A percentile compares a stretch with the other conserved stretches of the same genome.
Evolutionary conservation across 768 basidiomycete genomes (phyloP).

Genomic region (Kwoniella heveanensis): DNA sequence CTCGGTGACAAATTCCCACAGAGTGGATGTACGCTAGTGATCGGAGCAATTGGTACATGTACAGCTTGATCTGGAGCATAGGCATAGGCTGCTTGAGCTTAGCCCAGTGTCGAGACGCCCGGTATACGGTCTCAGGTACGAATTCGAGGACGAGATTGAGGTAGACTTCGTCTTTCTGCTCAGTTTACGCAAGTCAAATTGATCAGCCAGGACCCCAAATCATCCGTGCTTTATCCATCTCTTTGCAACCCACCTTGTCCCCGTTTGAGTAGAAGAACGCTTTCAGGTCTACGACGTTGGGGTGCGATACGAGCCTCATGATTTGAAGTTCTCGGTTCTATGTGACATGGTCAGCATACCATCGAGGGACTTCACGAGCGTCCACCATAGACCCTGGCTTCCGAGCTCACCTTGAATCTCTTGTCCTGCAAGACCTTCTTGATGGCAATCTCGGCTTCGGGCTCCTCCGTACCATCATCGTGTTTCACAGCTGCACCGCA

Average conservation of each 20-base stretch:
- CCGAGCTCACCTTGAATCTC: slow-evolving; percentile 92
- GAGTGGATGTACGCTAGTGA: slow-evolving; percentile 99
- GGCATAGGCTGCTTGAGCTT: slow-evolving; percentile 99
- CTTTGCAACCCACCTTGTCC: slow-evolving; percentile 76
- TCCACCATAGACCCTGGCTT: not conserved
- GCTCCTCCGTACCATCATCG: slow-evolving; percentile 43
- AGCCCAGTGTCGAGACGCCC: slow-evolving; percentile 96
- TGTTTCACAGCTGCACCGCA: slow-evolving; percentile 33
- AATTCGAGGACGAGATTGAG: slow-evolving; percentile 99
- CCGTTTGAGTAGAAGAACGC: slow-evolving; percentile 99
- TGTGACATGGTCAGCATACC: not conserved
- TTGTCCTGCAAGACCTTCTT: slow-evolving; percentile 99
- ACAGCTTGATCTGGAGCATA: slow-evolving; percentile 98
- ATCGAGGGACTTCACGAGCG: slow-evolving; percentile 16
- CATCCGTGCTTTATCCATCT: not conserved
- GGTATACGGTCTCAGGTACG: slow-evolving; percentile 98
- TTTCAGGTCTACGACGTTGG: slow-evolving; percentile 95
- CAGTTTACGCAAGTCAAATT: not conserved
- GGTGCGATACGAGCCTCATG: slow-evolving; percentile 94
- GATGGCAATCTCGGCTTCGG: slow-evolving; percentile 81
- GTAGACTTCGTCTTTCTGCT: slow-evolving; percentile 98
- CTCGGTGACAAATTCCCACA: slow-evolving; percentile 98
- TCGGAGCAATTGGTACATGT: slow-evolving; percentile 94
- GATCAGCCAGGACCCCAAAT: not conserved
- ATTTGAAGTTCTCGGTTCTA: slow-evolving; percentile 99